A percentile compares a stretch with the other conserved stretches of the same genome.
phyloP scores from a whole-genome alignment of 331 rosid species.

The Prunus yedoensis region DNA sequence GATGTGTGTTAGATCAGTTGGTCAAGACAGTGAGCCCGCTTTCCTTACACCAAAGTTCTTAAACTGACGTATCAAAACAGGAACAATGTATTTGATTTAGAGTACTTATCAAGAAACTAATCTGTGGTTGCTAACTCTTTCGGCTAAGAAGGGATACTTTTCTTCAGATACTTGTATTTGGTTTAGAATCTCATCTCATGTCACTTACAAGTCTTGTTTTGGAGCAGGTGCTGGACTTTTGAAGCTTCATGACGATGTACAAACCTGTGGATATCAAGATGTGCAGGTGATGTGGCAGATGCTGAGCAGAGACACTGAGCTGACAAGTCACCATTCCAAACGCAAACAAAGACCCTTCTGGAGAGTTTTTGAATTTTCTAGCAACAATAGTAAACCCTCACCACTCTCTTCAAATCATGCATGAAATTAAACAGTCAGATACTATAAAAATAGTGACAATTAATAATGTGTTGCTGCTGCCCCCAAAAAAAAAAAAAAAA shows the following conservation, averaged over 20 bases:
- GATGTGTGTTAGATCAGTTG: no score
- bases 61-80: no score
- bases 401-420: constrained; percentile 43
- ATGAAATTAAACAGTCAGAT: constrained; percentile 17
- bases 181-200: no score
- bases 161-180: no score
- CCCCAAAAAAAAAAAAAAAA: neutral
- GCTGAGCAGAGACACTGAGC: constrained; percentile 46
- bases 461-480: constrained; percentile 9
- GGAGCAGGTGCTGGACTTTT: constrained; percentile 62
- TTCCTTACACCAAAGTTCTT: no score
- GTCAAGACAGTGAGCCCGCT: no score
- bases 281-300: constrained; percentile 97
- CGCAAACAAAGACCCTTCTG: constrained; percentile 59
- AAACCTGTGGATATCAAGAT: constrained; percentile 80
- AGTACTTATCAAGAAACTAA: no score
- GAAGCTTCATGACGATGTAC: constrained; percentile 74
- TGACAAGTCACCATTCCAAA: constrained; percentile 27
- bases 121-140: no score
- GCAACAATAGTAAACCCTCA: constrained; percentile 31
- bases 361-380: constrained; percentile 66
- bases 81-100: no score
- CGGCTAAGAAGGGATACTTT: no score
- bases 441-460: neutral
- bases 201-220: constrained; percentile 11